Percentiles rank a stretch among this genome's conserved stretches.
These are phyloP conservation scores for Neonectria magnoliae DNA, from an alignment of 2,329 filamentous ascomycete genomes.

Conservation along the genomic window DNA sequence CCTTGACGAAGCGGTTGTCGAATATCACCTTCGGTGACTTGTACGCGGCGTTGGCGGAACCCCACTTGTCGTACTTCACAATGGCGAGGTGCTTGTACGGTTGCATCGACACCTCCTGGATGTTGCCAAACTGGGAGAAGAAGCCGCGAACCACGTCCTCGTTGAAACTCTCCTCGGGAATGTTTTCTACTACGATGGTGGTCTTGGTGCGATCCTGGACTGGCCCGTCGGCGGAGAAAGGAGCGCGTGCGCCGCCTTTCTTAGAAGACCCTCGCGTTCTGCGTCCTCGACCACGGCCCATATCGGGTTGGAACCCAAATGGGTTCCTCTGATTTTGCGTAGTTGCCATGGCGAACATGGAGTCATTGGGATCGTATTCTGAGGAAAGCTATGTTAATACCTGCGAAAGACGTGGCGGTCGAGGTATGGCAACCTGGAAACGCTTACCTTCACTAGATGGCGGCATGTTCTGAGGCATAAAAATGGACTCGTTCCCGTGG, in stretches of 20 bases:
- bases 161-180: constrained; percentile 75
- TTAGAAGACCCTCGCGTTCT: constrained; percentile 46
- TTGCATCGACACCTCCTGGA: constrained; percentile 72
- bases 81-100: constrained; percentile 73
- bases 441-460: constrained; percentile 41
- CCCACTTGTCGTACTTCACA: constrained; percentile 74
- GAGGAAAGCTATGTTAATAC: constrained; percentile 22
- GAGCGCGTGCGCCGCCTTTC: constrained; percentile 56
- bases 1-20: constrained; percentile 86
- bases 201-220: constrained; percentile 71
- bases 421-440: not conserved
- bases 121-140: constrained; percentile 76
- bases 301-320: constrained; percentile 38
- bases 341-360: constrained; percentile 38
- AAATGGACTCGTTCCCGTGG: constrained; percentile 67
- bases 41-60: constrained; percentile 75
- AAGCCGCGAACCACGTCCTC: constrained; percentile 74
- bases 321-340: constrained; percentile 29
- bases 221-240: constrained; percentile 73
- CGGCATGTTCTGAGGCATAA: constrained; percentile 43
- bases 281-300: constrained; percentile 47
- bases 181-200: constrained; percentile 79
- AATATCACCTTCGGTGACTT: constrained; percentile 83
- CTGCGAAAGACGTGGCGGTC: not conserved
- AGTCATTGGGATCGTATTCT: constrained; percentile 50